Conservation (phyloP, 2,329 filamentous ascomycete genomes). For the Verticillium nonalfalfae region DNA sequence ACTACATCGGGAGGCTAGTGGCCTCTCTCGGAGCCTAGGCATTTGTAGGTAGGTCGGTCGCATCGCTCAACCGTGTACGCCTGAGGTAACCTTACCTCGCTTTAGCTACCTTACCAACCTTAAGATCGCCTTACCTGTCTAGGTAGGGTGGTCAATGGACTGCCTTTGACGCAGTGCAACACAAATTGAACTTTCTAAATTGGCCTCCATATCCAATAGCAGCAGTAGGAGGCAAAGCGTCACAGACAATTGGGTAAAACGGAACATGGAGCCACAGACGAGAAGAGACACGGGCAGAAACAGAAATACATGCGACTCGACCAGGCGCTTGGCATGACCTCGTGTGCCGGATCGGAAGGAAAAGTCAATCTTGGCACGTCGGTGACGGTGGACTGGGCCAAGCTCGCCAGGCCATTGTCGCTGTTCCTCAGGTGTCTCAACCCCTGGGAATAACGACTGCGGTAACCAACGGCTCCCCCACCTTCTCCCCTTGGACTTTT, state of each 20-base stretch:
- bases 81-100: too few relatives aligned
- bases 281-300: neutral
- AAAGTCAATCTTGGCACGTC: neutral
- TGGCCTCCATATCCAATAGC: too few relatives aligned
- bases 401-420: neutral
- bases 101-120: too few relatives aligned
- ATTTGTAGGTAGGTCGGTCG: too few relatives aligned
- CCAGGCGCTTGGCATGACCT: neutral
- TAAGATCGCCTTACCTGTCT: too few relatives aligned
- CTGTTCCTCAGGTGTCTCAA: neutral
- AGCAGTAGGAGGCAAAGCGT: too few relatives aligned
- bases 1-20: too few relatives aligned
- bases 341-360: neutral
- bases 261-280: neutral
- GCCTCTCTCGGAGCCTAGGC: too few relatives aligned
- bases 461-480: neutral
- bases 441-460: neutral
- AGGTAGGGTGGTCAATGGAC: too few relatives aligned
- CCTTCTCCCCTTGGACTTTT: neutral
- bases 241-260: neutral
- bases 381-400: neutral
- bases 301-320: neutral
- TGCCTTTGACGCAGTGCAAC: neutral
- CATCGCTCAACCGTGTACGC: too few relatives aligned
- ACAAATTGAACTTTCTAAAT: too few relatives aligned